These are phyloP conservation scores for Thraustochytrium sp. DNA, from an alignment of 352 stramenopile species.

Conservation along the genomic window DNA sequence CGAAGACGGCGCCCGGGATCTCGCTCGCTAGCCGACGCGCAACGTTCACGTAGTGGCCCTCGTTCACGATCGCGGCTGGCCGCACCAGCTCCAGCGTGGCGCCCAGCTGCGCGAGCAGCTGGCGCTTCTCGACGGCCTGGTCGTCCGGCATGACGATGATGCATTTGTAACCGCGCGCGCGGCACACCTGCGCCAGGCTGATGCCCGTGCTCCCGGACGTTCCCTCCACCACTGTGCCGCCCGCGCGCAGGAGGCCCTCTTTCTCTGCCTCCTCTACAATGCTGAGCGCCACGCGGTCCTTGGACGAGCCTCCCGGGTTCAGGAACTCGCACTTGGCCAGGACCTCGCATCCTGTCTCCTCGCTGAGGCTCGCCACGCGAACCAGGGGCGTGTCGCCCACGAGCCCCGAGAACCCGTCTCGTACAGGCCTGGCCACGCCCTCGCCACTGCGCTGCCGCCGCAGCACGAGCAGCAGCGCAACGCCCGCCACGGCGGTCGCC, in stretches of 20 bases:
- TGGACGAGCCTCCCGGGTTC: constrained; percentile 94
- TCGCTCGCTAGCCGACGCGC: constrained; percentile 72
- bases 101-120: constrained; percentile 69
- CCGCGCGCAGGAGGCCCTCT: constrained; percentile 69
- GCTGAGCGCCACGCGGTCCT: constrained; percentile 88
- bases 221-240: constrained; percentile 91
- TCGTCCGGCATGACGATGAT: constrained; percentile 97
- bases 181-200: constrained; percentile 83
- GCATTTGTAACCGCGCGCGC: constrained; percentile 82
- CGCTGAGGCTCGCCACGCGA: constrained; percentile 75
- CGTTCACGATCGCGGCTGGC: constrained; percentile 90
- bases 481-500: background rate
- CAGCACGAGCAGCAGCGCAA: background rate
- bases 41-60: constrained; percentile 95
- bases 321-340: constrained; percentile 88
- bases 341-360: constrained; percentile 78
- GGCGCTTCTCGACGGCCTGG: constrained; percentile 82
- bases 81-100: constrained; percentile 77
- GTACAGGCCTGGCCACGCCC: background rate
- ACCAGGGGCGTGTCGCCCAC: constrained; percentile 87
- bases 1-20: constrained; percentile 78
- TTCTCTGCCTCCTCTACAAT: constrained; percentile 89
- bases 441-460: background rate
- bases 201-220: constrained; percentile 96
- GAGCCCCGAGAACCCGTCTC: constrained; percentile 8